Conservation (phyloP, 768 basidiomycete genomes). For the Suillus spraguei region DNA sequence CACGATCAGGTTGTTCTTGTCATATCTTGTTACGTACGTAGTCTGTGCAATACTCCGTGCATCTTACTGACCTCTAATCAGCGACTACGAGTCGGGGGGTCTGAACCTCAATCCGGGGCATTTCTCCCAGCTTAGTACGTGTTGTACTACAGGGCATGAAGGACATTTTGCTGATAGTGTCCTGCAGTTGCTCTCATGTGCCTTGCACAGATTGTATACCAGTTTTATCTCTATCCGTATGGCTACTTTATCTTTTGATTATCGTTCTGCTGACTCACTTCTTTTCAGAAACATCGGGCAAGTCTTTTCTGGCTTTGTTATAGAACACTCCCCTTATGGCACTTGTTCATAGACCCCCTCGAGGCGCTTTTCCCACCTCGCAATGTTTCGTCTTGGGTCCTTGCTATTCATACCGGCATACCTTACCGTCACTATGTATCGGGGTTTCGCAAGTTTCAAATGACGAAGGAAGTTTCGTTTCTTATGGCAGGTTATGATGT, state of each 20-base stretch:
- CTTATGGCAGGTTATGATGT: conserved; percentile 78
- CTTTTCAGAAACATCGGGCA: conserved; percentile 64
- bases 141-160: conserved; percentile 1
- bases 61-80: conserved; percentile 30
- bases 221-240: conserved; percentile 89
- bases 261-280: not conserved
- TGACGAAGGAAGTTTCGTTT: conserved; percentile 71
- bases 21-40: conserved; percentile 70
- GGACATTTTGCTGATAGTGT: conserved; percentile 14
- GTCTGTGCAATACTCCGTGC: conserved; percentile 6
- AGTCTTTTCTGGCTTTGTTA: conserved; percentile 17
- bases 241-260: conserved; percentile 23
- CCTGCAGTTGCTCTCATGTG: conserved; percentile 88
- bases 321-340: conserved; percentile 13
- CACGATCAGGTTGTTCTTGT: conserved; percentile 92
- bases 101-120: conserved; percentile 88
- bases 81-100: conserved; percentile 84
- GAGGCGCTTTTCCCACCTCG: conserved; percentile 79
- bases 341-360: conserved; percentile 59
- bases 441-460: conserved; percentile 67
- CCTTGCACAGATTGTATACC: conserved; percentile 89
- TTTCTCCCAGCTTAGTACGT: conserved; percentile 87
- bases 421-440: conserved; percentile 75
- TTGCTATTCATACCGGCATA: conserved; percentile 90
- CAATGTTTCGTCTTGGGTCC: conserved; percentile 90